Evolutionary conservation across 164 flowering plant genomes (phyloP), one percentile per base, ranked within the genome.

Genomic region (Stephania yunnanensis): DNA sequence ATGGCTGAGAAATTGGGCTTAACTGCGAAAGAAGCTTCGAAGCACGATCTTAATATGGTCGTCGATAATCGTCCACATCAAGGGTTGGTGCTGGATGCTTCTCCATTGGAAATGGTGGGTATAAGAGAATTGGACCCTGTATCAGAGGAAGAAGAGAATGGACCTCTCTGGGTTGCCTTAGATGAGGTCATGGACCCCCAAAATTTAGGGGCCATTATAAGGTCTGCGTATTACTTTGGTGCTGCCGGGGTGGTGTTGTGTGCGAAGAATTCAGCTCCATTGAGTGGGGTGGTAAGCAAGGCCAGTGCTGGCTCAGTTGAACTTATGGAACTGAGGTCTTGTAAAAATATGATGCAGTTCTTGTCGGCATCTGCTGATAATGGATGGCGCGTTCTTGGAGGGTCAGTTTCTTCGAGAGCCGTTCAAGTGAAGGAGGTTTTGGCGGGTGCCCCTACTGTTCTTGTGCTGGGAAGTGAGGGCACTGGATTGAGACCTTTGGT

Each of bases 341-440:
- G 99, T 87, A 92, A 88, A 83, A 94, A 96, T 78, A 94, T 96
- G 99, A 96, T 96, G 99, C 94, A 92, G 80, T 96, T 96, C 84
- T 81, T 96, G 76, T 66, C 86, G 73, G 82, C 87, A 4, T 96
- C 98, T 1, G 87, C 87, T 61, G 91, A 89, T 45, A 96, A 92
- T 81, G 99, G 98, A 22, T 96, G 99, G 98, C 87, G 93, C 68
- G 97, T 96, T 71, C 83, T 94, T 74, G 98, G 99, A 7, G 99
- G 93, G 7, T 91, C 98, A 1, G 91, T 96, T 77, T 87, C 97
- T 44, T 72, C 95, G 17, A 89, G 80, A 76, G 89, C 99, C 76
- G 61, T 88, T 82, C 87, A 95, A 6, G 76, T 96, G 86, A 82
- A 84, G 76, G 92, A 89, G 74, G 82, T 94, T 76, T 71, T 66